Percentiles rank a stretch among this genome's conserved stretches.
Conservation (phyloP, 345 rosid species). For the Gossypium bickii region DNA sequence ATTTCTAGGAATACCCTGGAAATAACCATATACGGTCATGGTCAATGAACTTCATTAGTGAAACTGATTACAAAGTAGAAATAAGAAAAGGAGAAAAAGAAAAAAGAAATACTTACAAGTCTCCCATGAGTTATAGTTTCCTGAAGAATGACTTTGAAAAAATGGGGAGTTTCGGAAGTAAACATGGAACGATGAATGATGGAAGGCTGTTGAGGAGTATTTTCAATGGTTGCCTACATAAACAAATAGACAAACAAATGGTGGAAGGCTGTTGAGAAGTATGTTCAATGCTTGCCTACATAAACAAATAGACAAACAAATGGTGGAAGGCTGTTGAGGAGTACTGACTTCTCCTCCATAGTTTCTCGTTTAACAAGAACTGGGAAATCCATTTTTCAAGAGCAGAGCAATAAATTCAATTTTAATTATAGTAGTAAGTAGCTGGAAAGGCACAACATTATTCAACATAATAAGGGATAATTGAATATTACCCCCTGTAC, state of each 20-base stretch:
- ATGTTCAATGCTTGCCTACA: background rate
- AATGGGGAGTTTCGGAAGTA: slow-evolving; percentile 14
- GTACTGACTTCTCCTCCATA: no score
- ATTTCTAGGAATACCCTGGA: slow-evolving; percentile 28
- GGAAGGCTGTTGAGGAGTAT: background rate
- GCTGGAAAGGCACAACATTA: no score
- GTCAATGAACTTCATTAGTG: background rate
- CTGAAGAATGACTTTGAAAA: slow-evolving; percentile 23
- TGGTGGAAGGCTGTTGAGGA: no score
- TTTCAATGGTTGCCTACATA: background rate
- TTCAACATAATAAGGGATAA: no score
- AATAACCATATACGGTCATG: background rate
- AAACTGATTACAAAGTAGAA: background rate
- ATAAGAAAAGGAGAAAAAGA: background rate
- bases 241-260: background rate
- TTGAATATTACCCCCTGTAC: no score
- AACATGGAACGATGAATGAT: background rate
- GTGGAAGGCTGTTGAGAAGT: no score
- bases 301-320: background rate
- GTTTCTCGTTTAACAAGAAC: no score
- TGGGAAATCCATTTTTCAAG: no score
- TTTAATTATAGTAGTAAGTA: no score
- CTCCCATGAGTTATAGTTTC: slow-evolving; percentile 10
- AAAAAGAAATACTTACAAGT: slow-evolving; percentile 14
- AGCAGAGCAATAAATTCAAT: no score